These are phyloP conservation scores for Alternaria sp. DNA, from an alignment of 2,329 filamentous ascomycete genomes.

Conservation along the genomic window DNA sequence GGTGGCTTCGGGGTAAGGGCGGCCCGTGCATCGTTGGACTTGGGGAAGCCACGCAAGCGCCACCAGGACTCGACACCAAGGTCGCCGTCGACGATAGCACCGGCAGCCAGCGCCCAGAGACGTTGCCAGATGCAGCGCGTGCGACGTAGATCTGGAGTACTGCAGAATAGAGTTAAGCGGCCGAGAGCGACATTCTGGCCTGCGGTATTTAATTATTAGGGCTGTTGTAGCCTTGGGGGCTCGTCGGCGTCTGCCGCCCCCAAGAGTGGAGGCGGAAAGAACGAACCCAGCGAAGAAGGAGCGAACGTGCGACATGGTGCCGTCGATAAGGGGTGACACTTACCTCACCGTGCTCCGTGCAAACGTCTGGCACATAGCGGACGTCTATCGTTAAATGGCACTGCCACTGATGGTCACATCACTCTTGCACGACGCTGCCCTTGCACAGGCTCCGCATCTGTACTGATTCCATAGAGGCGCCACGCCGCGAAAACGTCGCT, in stretches of 20 bases:
- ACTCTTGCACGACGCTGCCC: neutral
- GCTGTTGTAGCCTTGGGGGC: constrained; percentile 6
- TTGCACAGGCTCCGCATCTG: neutral
- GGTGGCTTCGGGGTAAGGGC: constrained; percentile 15
- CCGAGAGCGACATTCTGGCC: constrained; percentile 16
- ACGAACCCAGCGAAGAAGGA: constrained; percentile 11
- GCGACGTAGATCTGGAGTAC: constrained; percentile 22
- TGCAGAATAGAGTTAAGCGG: constrained; percentile 10
- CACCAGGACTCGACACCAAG: constrained; percentile 16
- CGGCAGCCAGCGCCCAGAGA: constrained; percentile 10
- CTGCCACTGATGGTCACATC: constrained; percentile 1
- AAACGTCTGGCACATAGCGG: neutral
- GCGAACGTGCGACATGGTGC: constrained; percentile 5
- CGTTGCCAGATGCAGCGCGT: constrained; percentile 14
- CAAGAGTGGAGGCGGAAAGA: constrained; percentile 12
- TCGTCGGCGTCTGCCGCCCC: constrained; percentile 3
- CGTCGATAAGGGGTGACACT: neutral
- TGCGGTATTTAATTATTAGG: constrained; percentile 7
- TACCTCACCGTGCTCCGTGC: neutral
- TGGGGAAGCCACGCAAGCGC: constrained; percentile 20
- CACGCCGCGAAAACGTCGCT: constrained; percentile 20
- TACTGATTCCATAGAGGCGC: constrained; percentile 7
- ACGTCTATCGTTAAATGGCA: neutral
- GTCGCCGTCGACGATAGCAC: constrained; percentile 10
- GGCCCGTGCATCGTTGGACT: constrained; percentile 14